Evolutionary conservation across 352 stramenopile genomes (phyloP).

Genomic region (Elongisporangium undulatum): DNA sequence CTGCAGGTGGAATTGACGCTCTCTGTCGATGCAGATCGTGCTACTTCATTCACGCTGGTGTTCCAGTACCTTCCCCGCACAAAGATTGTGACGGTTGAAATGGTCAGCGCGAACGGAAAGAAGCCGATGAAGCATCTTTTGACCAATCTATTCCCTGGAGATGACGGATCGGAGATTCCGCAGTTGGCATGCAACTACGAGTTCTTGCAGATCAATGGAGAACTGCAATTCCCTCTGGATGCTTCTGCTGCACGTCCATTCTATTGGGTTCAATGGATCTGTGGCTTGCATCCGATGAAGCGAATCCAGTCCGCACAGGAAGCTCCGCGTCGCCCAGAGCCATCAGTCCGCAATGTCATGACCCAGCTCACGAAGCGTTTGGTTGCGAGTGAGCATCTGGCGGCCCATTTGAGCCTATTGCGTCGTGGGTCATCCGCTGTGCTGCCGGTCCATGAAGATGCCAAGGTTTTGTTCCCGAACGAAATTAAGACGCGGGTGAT

Average conservation of each 20-base stretch:
- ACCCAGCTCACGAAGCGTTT: slow-evolving; percentile 55
- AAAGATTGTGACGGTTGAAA: slow-evolving; percentile 51
- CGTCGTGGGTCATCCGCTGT: slow-evolving; percentile 9
- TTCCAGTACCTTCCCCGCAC: slow-evolving; percentile 61
- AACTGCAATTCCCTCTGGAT: slow-evolving; percentile 43
- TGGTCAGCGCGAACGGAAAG: slow-evolving; percentile 18
- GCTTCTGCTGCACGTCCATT: slow-evolving; percentile 38
- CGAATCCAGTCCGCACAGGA: slow-evolving; percentile 14
- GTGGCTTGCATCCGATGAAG: slow-evolving; percentile 45
- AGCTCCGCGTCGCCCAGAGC: slow-evolving; percentile 34
- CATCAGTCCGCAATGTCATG: slow-evolving; percentile 66
- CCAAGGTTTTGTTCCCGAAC: slow-evolving; percentile 33
- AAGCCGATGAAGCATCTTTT: slow-evolving; percentile 18
- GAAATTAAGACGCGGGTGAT: slow-evolving; percentile 32
- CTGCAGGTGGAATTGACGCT: slow-evolving; percentile 42
- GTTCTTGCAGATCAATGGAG: slow-evolving; percentile 24
- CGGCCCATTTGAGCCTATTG: neutral
- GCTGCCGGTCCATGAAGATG: slow-evolving; percentile 29
- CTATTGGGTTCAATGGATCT: slow-evolving; percentile 77
- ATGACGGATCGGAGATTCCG: slow-evolving; percentile 42
- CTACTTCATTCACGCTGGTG: slow-evolving; percentile 36
- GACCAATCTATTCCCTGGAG: slow-evolving; percentile 60
- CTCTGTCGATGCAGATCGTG: slow-evolving; percentile 19
- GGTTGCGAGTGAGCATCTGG: slow-evolving; percentile 27
- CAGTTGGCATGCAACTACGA: slow-evolving; percentile 42